Evolutionary conservation across 495 filamentous ascomycete species (phyloP).

Genomic region (Clohesyomyces aquaticus): DNA sequence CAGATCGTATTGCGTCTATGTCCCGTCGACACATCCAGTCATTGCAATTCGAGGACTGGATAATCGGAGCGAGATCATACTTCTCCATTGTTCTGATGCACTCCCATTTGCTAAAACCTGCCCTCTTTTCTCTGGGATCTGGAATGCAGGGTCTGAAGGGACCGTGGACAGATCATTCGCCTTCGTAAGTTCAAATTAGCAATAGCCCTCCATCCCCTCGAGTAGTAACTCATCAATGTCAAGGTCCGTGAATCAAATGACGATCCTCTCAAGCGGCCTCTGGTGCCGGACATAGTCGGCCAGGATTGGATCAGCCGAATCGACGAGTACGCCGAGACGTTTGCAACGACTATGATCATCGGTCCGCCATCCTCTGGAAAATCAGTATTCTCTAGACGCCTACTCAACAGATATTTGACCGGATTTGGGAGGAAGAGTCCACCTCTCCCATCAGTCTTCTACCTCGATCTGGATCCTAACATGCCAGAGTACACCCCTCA

Average conservation of each 20-base stretch:
- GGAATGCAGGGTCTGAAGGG: conserved; percentile 3
- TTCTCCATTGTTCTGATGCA: conserved; percentile 10
- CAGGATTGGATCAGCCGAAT: conserved; percentile 32
- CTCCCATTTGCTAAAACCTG: conserved; percentile 9
- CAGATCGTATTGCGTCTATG: conserved; percentile 5
- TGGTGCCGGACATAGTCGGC: conserved; percentile 42
- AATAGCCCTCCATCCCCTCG: too few relatives aligned
- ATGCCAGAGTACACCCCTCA: conserved; percentile 81
- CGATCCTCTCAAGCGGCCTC: conserved; percentile 27
- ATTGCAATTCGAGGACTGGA: conserved; percentile 14
- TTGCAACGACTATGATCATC: conserved; percentile 62
- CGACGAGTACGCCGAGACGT: conserved; percentile 50
- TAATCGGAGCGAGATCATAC: conserved; percentile 11
- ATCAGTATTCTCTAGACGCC: conserved; percentile 78
- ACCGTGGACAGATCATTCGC: conserved; percentile 6
- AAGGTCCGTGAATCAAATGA: conserved; percentile 21
- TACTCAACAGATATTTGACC: conserved; percentile 75
- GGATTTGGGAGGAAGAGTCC: conserved; percentile 20
- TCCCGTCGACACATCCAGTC: conserved; percentile 27
- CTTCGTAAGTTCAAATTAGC: conserved; percentile 11
- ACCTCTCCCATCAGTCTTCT: conserved; percentile 52
- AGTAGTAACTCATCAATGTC: too few relatives aligned
- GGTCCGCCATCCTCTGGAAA: conserved; percentile 86
- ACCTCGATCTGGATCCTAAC: conserved; percentile 82
- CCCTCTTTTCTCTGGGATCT: conserved; percentile 22